Conservation (phyloP, 352 stramenopile species). For the Globisporangium yorkense region DNA sequence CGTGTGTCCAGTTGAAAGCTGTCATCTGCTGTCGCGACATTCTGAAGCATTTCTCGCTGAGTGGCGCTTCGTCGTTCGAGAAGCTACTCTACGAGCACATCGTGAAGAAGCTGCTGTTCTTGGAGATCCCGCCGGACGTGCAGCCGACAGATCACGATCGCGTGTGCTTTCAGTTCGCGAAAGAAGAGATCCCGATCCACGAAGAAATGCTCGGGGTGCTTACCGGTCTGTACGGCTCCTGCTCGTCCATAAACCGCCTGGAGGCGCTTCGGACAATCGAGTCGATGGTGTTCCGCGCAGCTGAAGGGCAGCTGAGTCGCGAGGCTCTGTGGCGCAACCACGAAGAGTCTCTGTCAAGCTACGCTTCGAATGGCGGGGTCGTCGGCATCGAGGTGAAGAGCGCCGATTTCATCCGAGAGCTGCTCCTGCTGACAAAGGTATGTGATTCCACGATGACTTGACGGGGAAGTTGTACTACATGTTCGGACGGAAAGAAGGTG, state of each 20-base stretch:
- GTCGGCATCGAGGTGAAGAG: constrained; percentile 62
- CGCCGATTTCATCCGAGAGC: constrained; percentile 43
- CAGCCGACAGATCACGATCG: constrained; percentile 82
- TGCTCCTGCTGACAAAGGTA: constrained; percentile 63
- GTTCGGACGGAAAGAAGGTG: background rate
- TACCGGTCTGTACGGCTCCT: constrained; percentile 50
- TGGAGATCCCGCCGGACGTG: constrained; percentile 78
- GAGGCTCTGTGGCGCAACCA: constrained; percentile 62
- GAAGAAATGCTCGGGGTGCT: constrained; percentile 62
- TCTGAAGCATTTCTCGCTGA: constrained; percentile 60
- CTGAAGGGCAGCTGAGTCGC: constrained; percentile 69
- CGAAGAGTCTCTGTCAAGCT: constrained; percentile 44
- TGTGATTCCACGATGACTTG: constrained; percentile 3
- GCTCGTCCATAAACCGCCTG: constrained; percentile 50
- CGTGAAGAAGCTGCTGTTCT: constrained; percentile 78
- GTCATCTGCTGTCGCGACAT: constrained; percentile 70
- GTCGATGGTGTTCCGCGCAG: constrained; percentile 69
- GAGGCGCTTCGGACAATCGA: constrained; percentile 74
- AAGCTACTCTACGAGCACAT: constrained; percentile 75
- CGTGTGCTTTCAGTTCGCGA: constrained; percentile 78
- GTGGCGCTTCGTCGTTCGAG: constrained; percentile 59
- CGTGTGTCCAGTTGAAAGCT: constrained; percentile 65
- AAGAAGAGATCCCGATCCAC: constrained; percentile 79
- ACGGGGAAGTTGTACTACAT: background rate
- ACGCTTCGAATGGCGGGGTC: constrained; percentile 53